These are phyloP conservation scores for Jamesozyma gamospora DNA, from an alignment of 805 yeast species.

Conservation along the genomic window DNA sequence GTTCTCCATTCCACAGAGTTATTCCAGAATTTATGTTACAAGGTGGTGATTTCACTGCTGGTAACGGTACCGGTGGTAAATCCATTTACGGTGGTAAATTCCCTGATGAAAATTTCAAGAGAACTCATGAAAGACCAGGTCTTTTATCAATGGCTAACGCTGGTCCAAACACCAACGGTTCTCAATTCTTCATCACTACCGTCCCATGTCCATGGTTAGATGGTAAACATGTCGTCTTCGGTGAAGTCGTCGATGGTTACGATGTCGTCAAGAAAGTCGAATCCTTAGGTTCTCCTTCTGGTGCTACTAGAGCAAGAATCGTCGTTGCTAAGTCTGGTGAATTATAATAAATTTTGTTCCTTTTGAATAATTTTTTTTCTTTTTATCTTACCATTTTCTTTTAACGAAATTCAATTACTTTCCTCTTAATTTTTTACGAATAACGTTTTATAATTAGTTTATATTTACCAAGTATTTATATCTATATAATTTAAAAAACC, in stretches of 20 bases:
- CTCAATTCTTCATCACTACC: conserved; percentile 94
- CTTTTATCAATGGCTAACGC: conserved; percentile 95
- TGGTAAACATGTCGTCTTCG: conserved; percentile 92
- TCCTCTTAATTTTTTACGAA: not conserved
- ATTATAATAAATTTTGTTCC: conserved; percentile 18
- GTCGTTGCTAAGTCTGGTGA: conserved; percentile 49
- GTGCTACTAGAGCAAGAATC: conserved; percentile 60
- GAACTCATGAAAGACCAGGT: conserved; percentile 73
- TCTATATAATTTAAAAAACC: too few species aligned
- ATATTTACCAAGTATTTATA: too few species aligned
- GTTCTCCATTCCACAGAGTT: conserved; percentile 92
- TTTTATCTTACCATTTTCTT: not conserved
- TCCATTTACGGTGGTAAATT: conserved; percentile 76
- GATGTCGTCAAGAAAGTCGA: conserved; percentile 83
- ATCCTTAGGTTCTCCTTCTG: conserved; percentile 60
- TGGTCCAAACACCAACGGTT: conserved; percentile 96
- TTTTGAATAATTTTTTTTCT: not conserved
- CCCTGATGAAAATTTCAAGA: conserved; percentile 62
- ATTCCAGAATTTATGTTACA: conserved; percentile 97
- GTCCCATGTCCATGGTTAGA: conserved; percentile 82
- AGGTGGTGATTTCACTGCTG: conserved; percentile 90
- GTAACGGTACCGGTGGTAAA: conserved; percentile 96
- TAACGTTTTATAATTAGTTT: too few species aligned
- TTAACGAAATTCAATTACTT: not conserved
- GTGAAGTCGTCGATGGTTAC: conserved; percentile 78